Conservation (phyloP, 202 grass and related monocot genomes). For the Schoenoplectus tabernaemontani region DNA sequence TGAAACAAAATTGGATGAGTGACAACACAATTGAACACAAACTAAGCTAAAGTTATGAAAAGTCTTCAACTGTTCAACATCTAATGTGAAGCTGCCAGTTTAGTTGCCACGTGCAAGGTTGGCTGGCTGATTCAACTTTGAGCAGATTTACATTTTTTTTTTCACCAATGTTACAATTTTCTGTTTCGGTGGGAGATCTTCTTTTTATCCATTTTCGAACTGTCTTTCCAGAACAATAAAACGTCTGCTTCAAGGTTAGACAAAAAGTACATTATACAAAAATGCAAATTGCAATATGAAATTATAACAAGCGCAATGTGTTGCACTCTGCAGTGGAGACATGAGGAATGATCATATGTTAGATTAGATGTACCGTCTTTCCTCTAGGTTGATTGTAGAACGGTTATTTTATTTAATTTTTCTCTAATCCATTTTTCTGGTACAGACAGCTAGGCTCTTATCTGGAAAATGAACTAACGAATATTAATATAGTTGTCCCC, state of each 20-base stretch:
- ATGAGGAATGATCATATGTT: conserved; percentile 4
- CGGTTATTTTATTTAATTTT: neutral
- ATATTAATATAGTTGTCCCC: neutral
- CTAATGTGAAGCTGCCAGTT: neutral
- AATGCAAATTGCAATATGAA: conserved; percentile 12
- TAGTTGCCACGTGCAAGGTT: conserved; percentile 22
- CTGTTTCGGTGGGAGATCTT: neutral
- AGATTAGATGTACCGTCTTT: neutral
- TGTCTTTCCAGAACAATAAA: neutral
- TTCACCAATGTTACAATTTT: neutral
- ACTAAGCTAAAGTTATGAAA: neutral
- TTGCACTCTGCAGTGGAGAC: neutral
- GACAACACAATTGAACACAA: neutral
- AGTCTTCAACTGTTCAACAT: neutral
- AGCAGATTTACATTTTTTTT: neutral
- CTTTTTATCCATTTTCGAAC: conserved; percentile 18
- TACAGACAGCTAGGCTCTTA: conserved; percentile 6
- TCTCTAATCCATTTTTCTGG: neutral
- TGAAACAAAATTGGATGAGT: neutral
- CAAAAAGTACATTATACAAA: conserved; percentile 17
- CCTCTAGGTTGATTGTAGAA: neutral
- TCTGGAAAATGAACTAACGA: conserved; percentile 11
- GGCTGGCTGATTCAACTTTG: neutral
- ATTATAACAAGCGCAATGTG: neutral
- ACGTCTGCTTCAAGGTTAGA: conserved; percentile 15